Evolutionary conservation across 139 green algal species (phyloP).

Genomic region (Coccomyxa sp.): DNA sequence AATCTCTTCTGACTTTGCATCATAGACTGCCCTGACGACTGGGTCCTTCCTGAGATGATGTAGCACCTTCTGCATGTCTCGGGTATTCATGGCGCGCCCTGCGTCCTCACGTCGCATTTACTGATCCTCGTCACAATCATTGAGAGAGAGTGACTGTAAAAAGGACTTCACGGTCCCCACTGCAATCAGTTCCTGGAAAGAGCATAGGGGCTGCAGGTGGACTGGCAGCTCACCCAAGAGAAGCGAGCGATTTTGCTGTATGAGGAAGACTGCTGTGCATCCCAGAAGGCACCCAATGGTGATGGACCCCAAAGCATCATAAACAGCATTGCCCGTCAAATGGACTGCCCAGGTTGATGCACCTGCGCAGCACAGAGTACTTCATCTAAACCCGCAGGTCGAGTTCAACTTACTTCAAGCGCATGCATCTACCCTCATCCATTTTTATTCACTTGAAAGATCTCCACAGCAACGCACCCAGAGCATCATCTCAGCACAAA

Average conservation of each 20-base stretch:
- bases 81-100: constrained; percentile 51
- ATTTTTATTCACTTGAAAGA: background rate
- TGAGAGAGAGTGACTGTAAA: too few species aligned
- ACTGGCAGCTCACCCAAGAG: constrained; percentile 61
- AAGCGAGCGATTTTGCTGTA: constrained; percentile 79
- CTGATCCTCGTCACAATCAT: too few species aligned
- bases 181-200: too few species aligned
- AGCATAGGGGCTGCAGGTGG: too few species aligned
- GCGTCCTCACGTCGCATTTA: constrained; percentile 8
- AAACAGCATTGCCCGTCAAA: constrained; percentile 64
- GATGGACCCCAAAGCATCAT: constrained; percentile 82
- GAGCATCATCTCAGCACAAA: background rate
- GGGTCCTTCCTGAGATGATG: constrained; percentile 32
- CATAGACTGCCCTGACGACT: constrained; percentile 53
- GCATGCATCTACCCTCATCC: background rate
- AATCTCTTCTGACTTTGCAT: constrained; percentile 86
- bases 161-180: too few species aligned
- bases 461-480: background rate
- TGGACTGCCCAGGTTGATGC: constrained; percentile 15
- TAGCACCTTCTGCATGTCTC: constrained; percentile 42
- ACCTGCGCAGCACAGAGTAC: constrained; percentile 10
- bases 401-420: background rate
- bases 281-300: constrained; percentile 77
- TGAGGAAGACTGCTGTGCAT: constrained; percentile 74
- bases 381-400: background rate